Base-by-base conservation (phyloP, 345 rosid species). In the Chamaenerion angustifolium region DNA sequence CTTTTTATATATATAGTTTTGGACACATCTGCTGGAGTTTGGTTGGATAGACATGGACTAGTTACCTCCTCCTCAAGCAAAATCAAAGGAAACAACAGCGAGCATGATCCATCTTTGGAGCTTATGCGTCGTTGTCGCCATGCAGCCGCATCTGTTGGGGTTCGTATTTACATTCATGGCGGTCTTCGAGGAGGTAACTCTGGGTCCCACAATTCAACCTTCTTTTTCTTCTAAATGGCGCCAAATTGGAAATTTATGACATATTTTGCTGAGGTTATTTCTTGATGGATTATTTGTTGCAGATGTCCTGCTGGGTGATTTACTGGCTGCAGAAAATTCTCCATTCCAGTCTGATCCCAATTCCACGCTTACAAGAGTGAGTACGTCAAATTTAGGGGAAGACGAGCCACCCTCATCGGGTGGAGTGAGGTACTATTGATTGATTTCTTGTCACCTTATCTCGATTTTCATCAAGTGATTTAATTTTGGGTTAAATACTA, bases 1-100 rank as follows among this genome's bases (percentile, higher is more conserved):
- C 3, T 31, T 31, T 31, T 7, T 8, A 1, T 31, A 8, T 3
- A 5, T 31, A 31, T 63, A 79, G 98, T 92, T 61, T 77, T 92
- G 80, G 98, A 92, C 80, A 87, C 98, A 40, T 89, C 98, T 51
- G 96, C 96, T 31, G 98, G 98, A 49, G 93, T 74, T 59, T 92
- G 98, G 98, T 65, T 92, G 82, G 98, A 92, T 59, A 82, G 73
- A 69, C 82, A 79, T 71, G 98, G 96, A 67, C 83, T 74, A 50
- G 95, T 92, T 54, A 87, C 90, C 63, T 75, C 89, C 63, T 75
- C 89, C 35, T 64, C 81, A 0, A 87, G 85, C 16, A 48, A 68
- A 11, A 60, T 67, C 65, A 92, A 76, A 73, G 94, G 74, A 52
- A 83, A 72, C 50, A 31, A 31, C 37, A 50, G 64, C 3, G 96